A percentile compares a stretch with the other conserved stretches of the same genome.
These are phyloP conservation scores for Candida sojae DNA, from an alignment of 1,139 yeast genomes.

Conservation along the genomic window DNA sequence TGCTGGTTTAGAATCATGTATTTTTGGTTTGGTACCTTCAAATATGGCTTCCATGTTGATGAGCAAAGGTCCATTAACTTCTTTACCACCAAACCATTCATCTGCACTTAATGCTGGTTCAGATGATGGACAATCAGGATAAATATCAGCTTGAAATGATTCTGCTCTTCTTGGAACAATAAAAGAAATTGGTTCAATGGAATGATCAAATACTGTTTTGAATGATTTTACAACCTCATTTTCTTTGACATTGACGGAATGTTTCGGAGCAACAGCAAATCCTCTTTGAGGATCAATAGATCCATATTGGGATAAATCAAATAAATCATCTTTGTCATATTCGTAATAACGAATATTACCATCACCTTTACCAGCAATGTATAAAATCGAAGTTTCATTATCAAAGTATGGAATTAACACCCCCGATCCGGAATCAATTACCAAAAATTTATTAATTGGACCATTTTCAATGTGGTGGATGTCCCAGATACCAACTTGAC, in stretches of 20 bases:
- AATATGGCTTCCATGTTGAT: slow-evolving; percentile 74
- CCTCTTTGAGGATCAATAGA: slow-evolving; percentile 97
- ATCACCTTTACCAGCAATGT: slow-evolving; percentile 96
- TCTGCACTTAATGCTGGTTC: slow-evolving; percentile 76
- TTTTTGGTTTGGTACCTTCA: slow-evolving; percentile 65
- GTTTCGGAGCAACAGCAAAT: slow-evolving; percentile 84
- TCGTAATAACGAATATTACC: slow-evolving; percentile 95
- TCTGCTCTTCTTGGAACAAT: slow-evolving; percentile 93
- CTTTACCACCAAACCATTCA: slow-evolving; percentile 80
- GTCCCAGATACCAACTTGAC: slow-evolving; percentile 96
- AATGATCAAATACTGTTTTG: slow-evolving; percentile 81
- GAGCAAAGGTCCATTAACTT: slow-evolving; percentile 78
- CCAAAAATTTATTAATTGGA: slow-evolving; percentile 84
- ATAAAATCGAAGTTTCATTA: slow-evolving; percentile 74
- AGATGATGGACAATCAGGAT: slow-evolving; percentile 85
- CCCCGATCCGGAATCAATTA: slow-evolving; percentile 89
- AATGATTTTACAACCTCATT: slow-evolving; percentile 81
- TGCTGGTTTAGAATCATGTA: slow-evolving; percentile 37
- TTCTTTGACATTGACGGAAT: slow-evolving; percentile 72
- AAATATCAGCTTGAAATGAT: slow-evolving; percentile 87
- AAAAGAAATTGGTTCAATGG: slow-evolving; percentile 87
- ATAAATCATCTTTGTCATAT: slow-evolving; percentile 77
- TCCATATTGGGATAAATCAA: slow-evolving; percentile 80
- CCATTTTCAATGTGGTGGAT: slow-evolving; percentile 71
- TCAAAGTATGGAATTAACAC: slow-evolving; percentile 90